Percentiles rank a stretch among this genome's conserved stretches.
These are phyloP conservation scores for Trichoderma sp. DNA, from an alignment of 2,329 filamentous ascomycete genomes.

Conservation along the genomic window DNA sequence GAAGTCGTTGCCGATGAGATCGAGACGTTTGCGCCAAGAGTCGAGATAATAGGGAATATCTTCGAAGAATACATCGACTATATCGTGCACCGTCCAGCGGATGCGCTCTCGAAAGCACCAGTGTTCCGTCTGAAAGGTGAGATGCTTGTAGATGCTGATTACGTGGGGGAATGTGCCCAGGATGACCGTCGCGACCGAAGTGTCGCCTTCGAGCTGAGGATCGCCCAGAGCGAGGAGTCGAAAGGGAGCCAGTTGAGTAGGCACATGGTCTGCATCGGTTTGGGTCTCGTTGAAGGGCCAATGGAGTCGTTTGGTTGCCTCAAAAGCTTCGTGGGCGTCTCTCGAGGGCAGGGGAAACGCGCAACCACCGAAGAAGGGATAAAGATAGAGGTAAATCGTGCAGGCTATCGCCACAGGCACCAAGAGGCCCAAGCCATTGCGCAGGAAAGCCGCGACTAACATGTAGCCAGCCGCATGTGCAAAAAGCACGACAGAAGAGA, in stretches of 20 bases:
- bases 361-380: conserved; percentile 77
- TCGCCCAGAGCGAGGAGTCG: conserved; percentile 85
- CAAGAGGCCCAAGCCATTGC: conserved; percentile 54
- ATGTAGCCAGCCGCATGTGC: conserved; percentile 47
- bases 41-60: conserved; percentile 68
- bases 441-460: conserved; percentile 52
- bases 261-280: conserved; percentile 24
- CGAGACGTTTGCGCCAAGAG: conserved; percentile 73
- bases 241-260: conserved; percentile 63
- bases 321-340: conserved; percentile 34
- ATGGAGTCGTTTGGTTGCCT: conserved; percentile 41
- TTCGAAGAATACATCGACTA: conserved; percentile 60
- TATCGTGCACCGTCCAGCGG: conserved; percentile 54
- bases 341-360: conserved; percentile 64
- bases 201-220: conserved; percentile 91
- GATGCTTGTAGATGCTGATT: conserved; percentile 45
- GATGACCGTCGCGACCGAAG: conserved; percentile 66
- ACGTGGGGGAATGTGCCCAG: conserved; percentile 55
- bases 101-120: conserved; percentile 51
- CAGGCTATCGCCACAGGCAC: conserved; percentile 64
- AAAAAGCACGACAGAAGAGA: neutral
- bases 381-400: conserved; percentile 81
- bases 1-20: conserved; percentile 89
- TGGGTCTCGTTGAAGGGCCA: conserved; percentile 36
- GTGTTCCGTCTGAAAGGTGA: conserved; percentile 47